Conservation (phyloP, 2,329 filamentous ascomycete species). For the Akanthomyces dipterigenus region DNA sequence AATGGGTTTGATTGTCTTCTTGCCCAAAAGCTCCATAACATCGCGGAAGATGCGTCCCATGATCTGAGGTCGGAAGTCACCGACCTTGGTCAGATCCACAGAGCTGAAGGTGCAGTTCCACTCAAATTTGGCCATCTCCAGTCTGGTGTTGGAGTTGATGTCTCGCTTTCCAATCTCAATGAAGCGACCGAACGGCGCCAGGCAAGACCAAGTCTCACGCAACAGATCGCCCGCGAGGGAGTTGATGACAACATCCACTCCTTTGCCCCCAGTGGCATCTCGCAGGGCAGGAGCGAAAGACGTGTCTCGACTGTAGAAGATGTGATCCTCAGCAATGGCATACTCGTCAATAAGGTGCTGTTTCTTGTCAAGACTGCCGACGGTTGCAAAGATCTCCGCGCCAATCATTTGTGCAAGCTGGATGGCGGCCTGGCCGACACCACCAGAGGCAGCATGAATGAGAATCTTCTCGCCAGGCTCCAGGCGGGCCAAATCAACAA, state of each 20-base stretch:
- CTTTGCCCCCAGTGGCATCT: conserved; percentile 34
- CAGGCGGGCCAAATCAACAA: conserved; percentile 33
- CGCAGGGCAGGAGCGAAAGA: conserved; percentile 19
- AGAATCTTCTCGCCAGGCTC: conserved; percentile 31
- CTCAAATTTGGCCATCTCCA: conserved; percentile 45
- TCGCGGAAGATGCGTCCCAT: conserved; percentile 31
- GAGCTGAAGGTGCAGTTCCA: conserved; percentile 40
- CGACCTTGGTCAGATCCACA: conserved; percentile 38
- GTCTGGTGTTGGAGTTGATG: conserved; percentile 30
- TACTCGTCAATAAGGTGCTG: conserved; percentile 30
- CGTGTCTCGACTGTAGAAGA: conserved; percentile 22
- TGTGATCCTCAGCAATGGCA: conserved; percentile 27
- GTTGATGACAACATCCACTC: conserved; percentile 64
- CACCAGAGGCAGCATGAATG: conserved; percentile 32
- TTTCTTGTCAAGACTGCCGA: conserved; percentile 31
- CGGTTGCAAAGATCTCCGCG: conserved; percentile 37
- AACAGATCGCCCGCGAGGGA: conserved; percentile 36
- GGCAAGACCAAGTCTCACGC: conserved; percentile 35
- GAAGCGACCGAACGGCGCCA: conserved; percentile 39
- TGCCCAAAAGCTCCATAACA: conserved; percentile 29
- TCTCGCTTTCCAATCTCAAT: conserved; percentile 38
- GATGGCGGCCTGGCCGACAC: conserved; percentile 34
- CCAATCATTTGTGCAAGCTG: conserved; percentile 30
- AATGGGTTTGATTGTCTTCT: conserved; percentile 29
- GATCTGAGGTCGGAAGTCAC: conserved; percentile 34